Evolutionary conservation across 495 filamentous ascomycete species (phyloP).

Genomic region (Rusavskia elegans): DNA sequence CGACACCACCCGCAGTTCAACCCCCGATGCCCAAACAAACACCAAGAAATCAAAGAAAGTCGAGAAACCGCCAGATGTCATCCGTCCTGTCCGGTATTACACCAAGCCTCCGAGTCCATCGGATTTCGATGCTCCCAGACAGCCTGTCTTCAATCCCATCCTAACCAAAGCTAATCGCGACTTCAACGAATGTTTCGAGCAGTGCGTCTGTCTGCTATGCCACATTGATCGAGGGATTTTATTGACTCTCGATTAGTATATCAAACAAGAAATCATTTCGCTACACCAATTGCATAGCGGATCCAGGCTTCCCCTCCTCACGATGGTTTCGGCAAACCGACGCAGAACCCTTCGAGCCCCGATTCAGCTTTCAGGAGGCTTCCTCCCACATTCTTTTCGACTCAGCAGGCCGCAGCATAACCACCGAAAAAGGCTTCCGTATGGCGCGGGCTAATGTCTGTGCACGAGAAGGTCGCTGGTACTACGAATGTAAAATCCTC

Average conservation of each 20-base stretch:
- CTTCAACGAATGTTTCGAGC: conserved; percentile 47
- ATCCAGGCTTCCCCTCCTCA: conserved; percentile 68
- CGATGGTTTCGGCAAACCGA: conserved; percentile 85
- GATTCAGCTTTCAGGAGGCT: conserved; percentile 84
- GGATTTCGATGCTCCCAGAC: conserved; percentile 41
- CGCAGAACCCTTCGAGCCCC: conserved; percentile 58
- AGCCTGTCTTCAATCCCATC: conserved; percentile 32
- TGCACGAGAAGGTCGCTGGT: conserved; percentile 79
- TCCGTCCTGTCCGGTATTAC: conserved; percentile 37
- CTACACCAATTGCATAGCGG: conserved; percentile 82
- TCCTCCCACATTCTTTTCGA: conserved; percentile 62
- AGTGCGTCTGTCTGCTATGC: conserved; percentile 27
- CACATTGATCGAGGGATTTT: not conserved
- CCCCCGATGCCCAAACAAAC: conserved; percentile 29
- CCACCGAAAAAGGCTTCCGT: conserved; percentile 66
- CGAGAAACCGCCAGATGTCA: conserved; percentile 11
- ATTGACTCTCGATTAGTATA: conserved; percentile 26
- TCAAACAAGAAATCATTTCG: conserved; percentile 83
- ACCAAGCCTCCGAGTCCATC: conserved; percentile 38
- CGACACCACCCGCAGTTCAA: conserved; percentile 30
- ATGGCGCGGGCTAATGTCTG: conserved; percentile 76
- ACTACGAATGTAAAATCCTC: conserved; percentile 84
- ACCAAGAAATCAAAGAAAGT: conserved; percentile 33
- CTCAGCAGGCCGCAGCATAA: conserved; percentile 40
- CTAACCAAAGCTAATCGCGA: conserved; percentile 32